These are phyloP conservation scores for Apiospora arundinis DNA, from an alignment of 2,329 filamentous ascomycete genomes.

Conservation along the genomic window DNA sequence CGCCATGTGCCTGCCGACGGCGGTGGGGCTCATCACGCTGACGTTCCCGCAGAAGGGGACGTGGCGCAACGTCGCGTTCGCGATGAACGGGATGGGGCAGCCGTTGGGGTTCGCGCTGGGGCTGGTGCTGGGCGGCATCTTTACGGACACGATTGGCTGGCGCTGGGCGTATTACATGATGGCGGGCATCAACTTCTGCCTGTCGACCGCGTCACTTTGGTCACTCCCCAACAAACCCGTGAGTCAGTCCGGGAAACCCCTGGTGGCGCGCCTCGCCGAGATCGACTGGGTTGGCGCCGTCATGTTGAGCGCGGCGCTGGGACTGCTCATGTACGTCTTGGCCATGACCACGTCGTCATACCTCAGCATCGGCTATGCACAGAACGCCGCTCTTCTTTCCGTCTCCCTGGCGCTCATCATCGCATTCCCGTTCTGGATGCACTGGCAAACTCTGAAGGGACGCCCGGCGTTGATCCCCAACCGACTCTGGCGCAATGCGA, in stretches of 20 bases:
- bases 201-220: constrained; percentile 46
- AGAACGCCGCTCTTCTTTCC: constrained; percentile 46
- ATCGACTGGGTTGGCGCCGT: constrained; percentile 58
- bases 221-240: constrained; percentile 38
- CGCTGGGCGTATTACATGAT: constrained; percentile 51
- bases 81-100: constrained; percentile 51
- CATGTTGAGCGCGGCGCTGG: constrained; percentile 1
- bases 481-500: constrained; percentile 57
- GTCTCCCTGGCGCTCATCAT: constrained; percentile 48
- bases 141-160: constrained; percentile 56
- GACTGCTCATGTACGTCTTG: constrained; percentile 50
- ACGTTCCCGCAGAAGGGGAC: constrained; percentile 43
- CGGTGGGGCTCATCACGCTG: constrained; percentile 45
- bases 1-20: constrained; percentile 46
- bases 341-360: constrained; percentile 49
- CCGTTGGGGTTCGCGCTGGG: constrained; percentile 56
- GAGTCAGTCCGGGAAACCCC: constrained; percentile 29
- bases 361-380: constrained; percentile 43
- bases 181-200: constrained; percentile 44
- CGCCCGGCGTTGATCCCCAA: constrained; percentile 60
- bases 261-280: constrained; percentile 37
- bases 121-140: constrained; percentile 55
- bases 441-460: constrained; percentile 19
- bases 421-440: constrained; percentile 52
- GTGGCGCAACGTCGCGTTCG: constrained; percentile 49